These are phyloP conservation scores for Coemansia sp. DNA, from an alignment of 192 early-diverging fungal genomes.

Conservation along the genomic window DNA sequence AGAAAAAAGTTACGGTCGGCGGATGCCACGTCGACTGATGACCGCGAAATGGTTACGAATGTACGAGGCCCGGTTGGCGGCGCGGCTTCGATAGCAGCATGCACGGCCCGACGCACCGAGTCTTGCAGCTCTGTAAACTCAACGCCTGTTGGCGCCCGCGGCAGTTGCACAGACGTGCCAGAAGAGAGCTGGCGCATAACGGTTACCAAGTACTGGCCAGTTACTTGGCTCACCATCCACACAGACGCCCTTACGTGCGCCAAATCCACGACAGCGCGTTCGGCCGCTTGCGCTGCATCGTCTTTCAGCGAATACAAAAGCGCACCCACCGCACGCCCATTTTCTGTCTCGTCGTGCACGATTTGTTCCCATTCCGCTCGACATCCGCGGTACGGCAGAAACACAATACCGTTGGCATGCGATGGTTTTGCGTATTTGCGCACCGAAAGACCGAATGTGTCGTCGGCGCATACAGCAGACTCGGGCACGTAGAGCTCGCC, in stretches of 20 bases:
- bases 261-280: conserved; percentile 18
- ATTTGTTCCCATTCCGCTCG: conserved; percentile 34
- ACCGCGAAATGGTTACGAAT: conserved; percentile 34
- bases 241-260: conserved; percentile 28
- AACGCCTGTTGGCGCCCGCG: conserved; percentile 17
- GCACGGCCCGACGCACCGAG: conserved; percentile 7
- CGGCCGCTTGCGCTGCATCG: conserved; percentile 46
- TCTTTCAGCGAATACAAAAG: conserved; percentile 46
- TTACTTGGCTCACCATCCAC: conserved; percentile 44
- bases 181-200: conserved; percentile 13
- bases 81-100: not conserved
- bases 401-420: conserved; percentile 31
- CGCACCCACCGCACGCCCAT: conserved; percentile 24
- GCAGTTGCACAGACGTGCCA: not conserved
- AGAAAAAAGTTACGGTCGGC: conserved; percentile 51
- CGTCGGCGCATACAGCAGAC: conserved; percentile 24
- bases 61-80: conserved; percentile 1
- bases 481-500: conserved; percentile 45
- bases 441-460: conserved; percentile 7
- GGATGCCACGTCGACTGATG: conserved; percentile 31
- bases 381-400: conserved; percentile 41
- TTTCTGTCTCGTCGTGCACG: conserved; percentile 21
- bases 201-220: conserved; percentile 26
- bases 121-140: conserved; percentile 19
- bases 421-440: conserved; percentile 5